Evolutionary conservation across 192 early-diverging fungal species (phyloP).

Genomic region (Phycomyces blakesleeanus): DNA sequence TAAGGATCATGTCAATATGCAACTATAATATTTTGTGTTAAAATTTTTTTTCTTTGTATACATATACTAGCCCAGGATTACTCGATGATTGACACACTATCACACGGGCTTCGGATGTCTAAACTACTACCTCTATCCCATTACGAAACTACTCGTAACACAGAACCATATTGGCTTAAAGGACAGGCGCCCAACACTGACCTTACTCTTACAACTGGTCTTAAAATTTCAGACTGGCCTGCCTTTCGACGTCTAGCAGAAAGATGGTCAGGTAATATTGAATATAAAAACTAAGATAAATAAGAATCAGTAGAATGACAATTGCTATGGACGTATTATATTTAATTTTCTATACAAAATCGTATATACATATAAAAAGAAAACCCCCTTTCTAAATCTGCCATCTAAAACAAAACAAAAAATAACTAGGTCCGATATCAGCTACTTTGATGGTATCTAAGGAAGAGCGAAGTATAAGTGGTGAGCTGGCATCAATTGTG

Average conservation of each 20-base stretch:
- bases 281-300: too few relatives aligned
- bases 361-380: too few relatives aligned
- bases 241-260: slow-evolving; percentile 42
- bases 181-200: slow-evolving; percentile 32
- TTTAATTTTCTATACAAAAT: too few relatives aligned
- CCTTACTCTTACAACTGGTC: slow-evolving; percentile 43
- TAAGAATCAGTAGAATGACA: too few relatives aligned
- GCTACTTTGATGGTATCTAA: slow-evolving; percentile 43
- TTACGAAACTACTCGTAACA: slow-evolving; percentile 15
- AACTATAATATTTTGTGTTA: neutral
- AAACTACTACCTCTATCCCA: slow-evolving; percentile 29
- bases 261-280: slow-evolving; percentile 42
- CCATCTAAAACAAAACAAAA: neutral
- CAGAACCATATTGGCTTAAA: slow-evolving; percentile 33
- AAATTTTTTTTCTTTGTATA: too few relatives aligned
- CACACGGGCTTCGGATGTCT: slow-evolving; percentile 27
- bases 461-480: slow-evolving; percentile 7
- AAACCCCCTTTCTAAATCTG: neutral
- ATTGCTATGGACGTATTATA: too few relatives aligned
- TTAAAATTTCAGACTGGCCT: slow-evolving; percentile 38
- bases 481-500: slow-evolving; percentile 4
- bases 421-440: slow-evolving; percentile 47
- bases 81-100: slow-evolving; percentile 26
- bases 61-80: slow-evolving; percentile 15
- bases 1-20: neutral